Conservation (phyloP, 176 grass and related monocot genomes). For the Oryza glaberrima region DNA sequence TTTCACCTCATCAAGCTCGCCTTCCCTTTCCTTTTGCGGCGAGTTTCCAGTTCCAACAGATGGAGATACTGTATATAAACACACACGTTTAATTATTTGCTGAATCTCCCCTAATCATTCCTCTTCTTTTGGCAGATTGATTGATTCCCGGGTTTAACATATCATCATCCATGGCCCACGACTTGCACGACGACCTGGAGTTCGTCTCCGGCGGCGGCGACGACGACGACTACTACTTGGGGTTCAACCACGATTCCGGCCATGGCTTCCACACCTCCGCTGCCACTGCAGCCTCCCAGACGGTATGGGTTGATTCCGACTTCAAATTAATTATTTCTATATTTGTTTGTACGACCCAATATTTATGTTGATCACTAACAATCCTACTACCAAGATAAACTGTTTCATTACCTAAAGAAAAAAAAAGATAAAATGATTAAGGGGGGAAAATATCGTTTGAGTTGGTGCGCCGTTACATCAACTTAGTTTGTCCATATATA, state of each 20-base stretch:
- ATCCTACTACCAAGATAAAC: background rate
- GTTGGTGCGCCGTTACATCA: background rate
- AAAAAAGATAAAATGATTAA: background rate
- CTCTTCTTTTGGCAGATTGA: background rate
- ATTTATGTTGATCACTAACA: background rate
- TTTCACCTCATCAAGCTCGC: no score
- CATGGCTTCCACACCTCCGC: background rate
- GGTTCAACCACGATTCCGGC: background rate
- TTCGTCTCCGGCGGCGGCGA: background rate
- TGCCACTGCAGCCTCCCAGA: background rate
- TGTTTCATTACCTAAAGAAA: background rate
- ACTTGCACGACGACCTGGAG: slow-evolving; percentile 54
- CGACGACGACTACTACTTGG: slow-evolving; percentile 14
- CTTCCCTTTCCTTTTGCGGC: no score
- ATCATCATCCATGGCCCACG: slow-evolving; percentile 22
- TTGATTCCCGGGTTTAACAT: background rate
- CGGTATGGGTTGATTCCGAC: background rate
- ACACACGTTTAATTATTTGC: no score
- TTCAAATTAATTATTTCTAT: background rate
- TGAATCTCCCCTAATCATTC: no score
- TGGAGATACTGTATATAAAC: no score
- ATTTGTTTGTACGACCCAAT: background rate
- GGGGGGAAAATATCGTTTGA: background rate
- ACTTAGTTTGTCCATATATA: background rate
- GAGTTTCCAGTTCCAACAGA: no score